These are phyloP conservation scores for Wallemia ichthyophaga DNA, from an alignment of 1,284 basidiomycete species.

Conservation along the genomic window DNA sequence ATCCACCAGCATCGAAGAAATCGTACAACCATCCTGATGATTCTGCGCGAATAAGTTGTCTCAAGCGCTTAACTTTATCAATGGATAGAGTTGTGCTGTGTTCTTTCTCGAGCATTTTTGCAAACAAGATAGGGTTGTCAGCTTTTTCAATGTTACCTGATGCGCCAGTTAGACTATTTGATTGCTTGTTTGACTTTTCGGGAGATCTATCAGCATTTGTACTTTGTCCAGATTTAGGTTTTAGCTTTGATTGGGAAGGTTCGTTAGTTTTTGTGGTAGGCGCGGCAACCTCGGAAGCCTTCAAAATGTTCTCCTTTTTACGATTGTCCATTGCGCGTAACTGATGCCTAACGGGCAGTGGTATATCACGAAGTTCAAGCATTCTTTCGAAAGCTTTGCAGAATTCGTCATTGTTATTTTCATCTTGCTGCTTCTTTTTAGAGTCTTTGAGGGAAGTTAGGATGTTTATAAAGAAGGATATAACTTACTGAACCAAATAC, in stretches of 20 bases:
- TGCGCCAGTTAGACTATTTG: not conserved
- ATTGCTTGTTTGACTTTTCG: not conserved
- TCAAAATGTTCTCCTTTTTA: not conserved
- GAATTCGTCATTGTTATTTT: not conserved
- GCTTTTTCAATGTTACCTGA: not conserved
- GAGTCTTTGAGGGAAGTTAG: not conserved
- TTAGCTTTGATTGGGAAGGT: not conserved
- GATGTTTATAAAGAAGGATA: not conserved
- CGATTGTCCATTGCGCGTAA: not conserved
- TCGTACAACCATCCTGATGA: slow-evolving; percentile 50
- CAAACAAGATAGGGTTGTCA: slow-evolving; percentile 16
- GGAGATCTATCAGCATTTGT: not conserved
- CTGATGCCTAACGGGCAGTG: not conserved
- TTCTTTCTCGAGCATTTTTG: slow-evolving; percentile 29
- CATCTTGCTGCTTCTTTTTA: not conserved
- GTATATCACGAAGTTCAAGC: not conserved
- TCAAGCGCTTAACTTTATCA: slow-evolving; percentile 40
- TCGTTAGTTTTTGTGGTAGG: not conserved
- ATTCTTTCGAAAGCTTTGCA: not conserved
- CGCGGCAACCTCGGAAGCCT: not conserved
- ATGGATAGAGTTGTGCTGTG: slow-evolving; percentile 39
- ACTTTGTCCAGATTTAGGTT: not conserved
- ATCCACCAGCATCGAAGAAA: slow-evolving; percentile 62
- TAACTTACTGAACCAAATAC: not conserved
- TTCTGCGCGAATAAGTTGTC: slow-evolving; percentile 13